Evolutionary conservation across 805 yeast genomes (phyloP), one percentile per base, ranked within the genome.

Genomic region (Tetrapisispora taiwanensis): DNA sequence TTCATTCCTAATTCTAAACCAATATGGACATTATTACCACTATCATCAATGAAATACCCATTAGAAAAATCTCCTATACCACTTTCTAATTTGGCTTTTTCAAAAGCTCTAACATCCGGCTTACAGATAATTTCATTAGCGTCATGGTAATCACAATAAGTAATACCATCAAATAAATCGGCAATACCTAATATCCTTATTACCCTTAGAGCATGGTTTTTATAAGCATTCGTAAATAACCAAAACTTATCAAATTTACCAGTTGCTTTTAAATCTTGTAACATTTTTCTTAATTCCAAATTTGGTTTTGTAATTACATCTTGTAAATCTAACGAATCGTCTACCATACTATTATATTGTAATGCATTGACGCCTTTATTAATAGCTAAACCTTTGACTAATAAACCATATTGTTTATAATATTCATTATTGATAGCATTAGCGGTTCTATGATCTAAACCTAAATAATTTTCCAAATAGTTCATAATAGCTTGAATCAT

Each of bases 191-290:
- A 68, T 36, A 89, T 70, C 35, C 78, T 73, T 17, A 87, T 69
- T 26, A 85, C 94, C 42, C 96, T 70, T 39, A 79, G 56, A 0
- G 90, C 97, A 63, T 89, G 97, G 56, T 78, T 86, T 57, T 80
- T 79, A 67, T 88, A 89, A 1, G 97, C 97, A 60, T 89, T 89
- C 5, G 97, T 89, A 56, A 86, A 82, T 36, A 90, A 71, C 97
- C 97, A 89, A 49, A 89, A 68, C 55, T 79, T 71, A 52, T 79
- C 80, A 46, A 81, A 76, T 48, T 79, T 74, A 3, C 73, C 67
- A 12, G 61, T 52, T 14, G 47, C 24, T 47, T 52, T 63, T 39
- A 83, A 49, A 3, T 63, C 50, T 8, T 72, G 42, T 37, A 83
- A 63, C 70, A 76, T 60, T 18, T 70, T 59, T 47, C 87, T 69